These are phyloP conservation scores for Pseudotsuga menziesii DNA, from an alignment of 75 land plant genomes.

Conservation along the genomic window DNA sequence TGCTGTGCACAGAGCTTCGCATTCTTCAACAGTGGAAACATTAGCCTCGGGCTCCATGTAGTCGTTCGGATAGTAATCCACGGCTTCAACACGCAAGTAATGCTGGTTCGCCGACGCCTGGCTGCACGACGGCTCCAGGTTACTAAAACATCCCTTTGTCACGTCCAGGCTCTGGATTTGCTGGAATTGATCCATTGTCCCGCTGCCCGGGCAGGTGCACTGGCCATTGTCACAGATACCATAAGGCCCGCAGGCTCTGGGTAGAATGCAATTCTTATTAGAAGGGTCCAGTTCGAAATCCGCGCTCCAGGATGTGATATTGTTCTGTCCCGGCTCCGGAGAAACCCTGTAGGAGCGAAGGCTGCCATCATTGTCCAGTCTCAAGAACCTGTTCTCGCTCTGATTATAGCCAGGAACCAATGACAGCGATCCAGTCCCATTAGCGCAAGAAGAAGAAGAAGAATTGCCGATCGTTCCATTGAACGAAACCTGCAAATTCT, in stretches of 20 bases:
- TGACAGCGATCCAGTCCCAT: neutral
- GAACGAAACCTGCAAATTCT: neutral
- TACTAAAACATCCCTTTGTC: neutral
- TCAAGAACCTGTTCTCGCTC: conserved; percentile 1
- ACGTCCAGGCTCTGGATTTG: neutral
- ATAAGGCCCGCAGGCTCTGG: conserved; percentile 29
- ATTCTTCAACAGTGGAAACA: conserved; percentile 12
- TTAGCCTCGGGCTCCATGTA: neutral
- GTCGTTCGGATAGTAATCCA: conserved; percentile 11
- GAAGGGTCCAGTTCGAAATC: neutral
- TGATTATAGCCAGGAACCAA: neutral
- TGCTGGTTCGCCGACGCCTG: neutral
- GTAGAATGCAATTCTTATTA: conserved; percentile 9
- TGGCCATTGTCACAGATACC: conserved; percentile 22
- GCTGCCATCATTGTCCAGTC: conserved; percentile 13
- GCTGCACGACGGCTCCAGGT: neutral
- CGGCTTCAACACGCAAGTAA: neutral
- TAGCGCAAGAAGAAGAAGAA: neutral
- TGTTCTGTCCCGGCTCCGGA: neutral
- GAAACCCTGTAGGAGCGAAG: neutral
- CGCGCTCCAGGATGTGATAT: neutral
- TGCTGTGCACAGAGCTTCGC: conserved; percentile 5
- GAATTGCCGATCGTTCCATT: neutral
- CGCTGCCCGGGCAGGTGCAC: conserved; percentile 20
- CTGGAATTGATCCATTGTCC: conserved; percentile 1